Conservation (phyloP, 2,329 filamentous ascomycete genomes). For the Botrytis cinerea region DNA sequence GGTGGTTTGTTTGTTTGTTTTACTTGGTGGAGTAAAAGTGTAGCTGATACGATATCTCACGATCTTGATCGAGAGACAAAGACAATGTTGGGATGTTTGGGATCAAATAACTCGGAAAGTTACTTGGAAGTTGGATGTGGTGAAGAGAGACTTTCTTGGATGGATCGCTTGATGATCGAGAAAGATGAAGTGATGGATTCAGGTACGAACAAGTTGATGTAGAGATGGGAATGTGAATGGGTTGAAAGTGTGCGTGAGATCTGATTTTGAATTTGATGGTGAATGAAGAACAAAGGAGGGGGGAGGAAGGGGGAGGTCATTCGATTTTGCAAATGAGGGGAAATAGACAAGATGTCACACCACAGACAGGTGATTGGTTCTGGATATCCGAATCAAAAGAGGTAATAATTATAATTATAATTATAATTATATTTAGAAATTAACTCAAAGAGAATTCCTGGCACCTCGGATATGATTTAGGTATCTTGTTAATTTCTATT, state of each 20-base stretch:
- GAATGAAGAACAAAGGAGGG: slow-evolving; percentile 8
- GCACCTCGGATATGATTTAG: not conserved
- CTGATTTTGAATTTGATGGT: no score
- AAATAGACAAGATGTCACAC: slow-evolving; percentile 6
- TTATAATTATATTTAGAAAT: not conserved
- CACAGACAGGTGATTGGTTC: not conserved
- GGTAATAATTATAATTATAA: not conserved
- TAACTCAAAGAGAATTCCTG: not conserved
- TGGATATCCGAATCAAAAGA: not conserved
- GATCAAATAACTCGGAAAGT: not conserved
- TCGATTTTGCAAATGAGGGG: slow-evolving; percentile 13
- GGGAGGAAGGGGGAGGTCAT: slow-evolving; percentile 8
- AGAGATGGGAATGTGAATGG: not conserved
- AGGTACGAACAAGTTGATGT: not conserved
- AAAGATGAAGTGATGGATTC: slow-evolving; percentile 5
- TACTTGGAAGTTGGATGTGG: not conserved
- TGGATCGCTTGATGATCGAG: not conserved
- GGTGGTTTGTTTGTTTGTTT: not conserved
- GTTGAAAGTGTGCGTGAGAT: not conserved
- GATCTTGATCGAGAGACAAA: slow-evolving; percentile 4
- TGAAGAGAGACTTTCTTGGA: slow-evolving; percentile 8
- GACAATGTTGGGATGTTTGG: not conserved
- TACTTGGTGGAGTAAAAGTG: not conserved
- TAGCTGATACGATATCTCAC: slow-evolving; percentile 7
- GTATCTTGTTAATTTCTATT: not conserved